These are phyloP conservation scores for Aphanomyces euteiches DNA, from an alignment of 352 stramenopile species.

Conservation along the genomic window DNA sequence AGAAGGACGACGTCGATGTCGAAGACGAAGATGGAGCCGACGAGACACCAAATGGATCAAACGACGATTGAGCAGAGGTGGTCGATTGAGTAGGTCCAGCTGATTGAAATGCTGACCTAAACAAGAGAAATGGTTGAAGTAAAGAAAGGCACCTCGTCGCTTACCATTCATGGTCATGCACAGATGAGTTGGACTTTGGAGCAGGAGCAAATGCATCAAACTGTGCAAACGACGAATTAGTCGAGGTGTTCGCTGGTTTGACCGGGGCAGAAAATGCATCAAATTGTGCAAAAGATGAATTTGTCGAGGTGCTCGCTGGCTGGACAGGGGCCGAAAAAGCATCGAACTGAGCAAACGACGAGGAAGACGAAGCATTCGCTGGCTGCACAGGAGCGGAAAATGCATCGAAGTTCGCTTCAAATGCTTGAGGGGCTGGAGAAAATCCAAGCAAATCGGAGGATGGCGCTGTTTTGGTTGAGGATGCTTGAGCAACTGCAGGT, in stretches of 20 bases:
- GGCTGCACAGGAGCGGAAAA: constrained; percentile 23
- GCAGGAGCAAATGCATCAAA: too few relatives aligned
- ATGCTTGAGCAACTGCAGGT: constrained; percentile 17
- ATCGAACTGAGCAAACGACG: constrained; percentile 35
- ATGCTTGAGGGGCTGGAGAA: constrained; percentile 26
- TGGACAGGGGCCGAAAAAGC: constrained; percentile 35
- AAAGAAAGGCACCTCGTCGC: too few relatives aligned
- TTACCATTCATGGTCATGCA: too few relatives aligned
- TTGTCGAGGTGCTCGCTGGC: constrained; percentile 2
- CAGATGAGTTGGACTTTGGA: too few relatives aligned
- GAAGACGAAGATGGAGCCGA: neutral
- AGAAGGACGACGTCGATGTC: neutral
- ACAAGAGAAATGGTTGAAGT: too few relatives aligned
- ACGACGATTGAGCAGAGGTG: constrained; percentile 22
- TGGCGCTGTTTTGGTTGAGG: constrained; percentile 52
- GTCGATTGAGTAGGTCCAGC: neutral
- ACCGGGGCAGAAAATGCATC: too few relatives aligned
- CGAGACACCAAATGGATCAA: constrained; percentile 32
- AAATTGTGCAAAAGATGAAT: too few relatives aligned
- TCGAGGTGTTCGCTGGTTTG: too few relatives aligned
- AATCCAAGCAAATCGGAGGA: constrained; percentile 21
- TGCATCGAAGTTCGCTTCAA: constrained; percentile 31
- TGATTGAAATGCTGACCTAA: too few relatives aligned
- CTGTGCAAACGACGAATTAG: too few relatives aligned
- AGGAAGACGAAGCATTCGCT: neutral